Conservation (phyloP, 2,329 filamentous ascomycete species). For the Pseudopithomyces chartarum region DNA sequence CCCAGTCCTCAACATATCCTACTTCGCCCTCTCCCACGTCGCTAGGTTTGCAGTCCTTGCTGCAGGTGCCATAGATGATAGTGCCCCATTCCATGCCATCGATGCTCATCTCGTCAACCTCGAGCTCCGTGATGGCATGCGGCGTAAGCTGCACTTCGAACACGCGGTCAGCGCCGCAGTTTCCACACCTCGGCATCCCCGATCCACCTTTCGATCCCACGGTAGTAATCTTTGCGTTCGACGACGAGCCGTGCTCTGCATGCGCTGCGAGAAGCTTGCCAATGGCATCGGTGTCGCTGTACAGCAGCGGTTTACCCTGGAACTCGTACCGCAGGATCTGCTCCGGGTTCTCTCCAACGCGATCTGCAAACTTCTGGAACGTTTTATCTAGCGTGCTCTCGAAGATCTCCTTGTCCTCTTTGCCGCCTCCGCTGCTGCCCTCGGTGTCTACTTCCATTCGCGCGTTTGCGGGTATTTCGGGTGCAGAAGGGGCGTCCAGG, state of each 20-base stretch:
- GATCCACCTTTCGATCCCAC: slow-evolving; percentile 26
- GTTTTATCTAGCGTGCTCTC: slow-evolving; percentile 55
- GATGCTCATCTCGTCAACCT: slow-evolving; percentile 69
- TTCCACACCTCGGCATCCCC: slow-evolving; percentile 74
- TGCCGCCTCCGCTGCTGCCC: slow-evolving; percentile 36
- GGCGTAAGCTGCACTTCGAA: slow-evolving; percentile 95
- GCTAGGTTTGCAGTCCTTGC: slow-evolving; percentile 71
- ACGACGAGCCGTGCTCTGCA: slow-evolving; percentile 31
- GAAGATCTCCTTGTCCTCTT: slow-evolving; percentile 54
- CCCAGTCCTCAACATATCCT: slow-evolving; percentile 92
- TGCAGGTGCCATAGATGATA: slow-evolving; percentile 84
- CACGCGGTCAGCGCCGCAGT: slow-evolving; percentile 74
- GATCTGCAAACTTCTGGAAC: slow-evolving; percentile 59
- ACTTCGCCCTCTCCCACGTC: slow-evolving; percentile 65
- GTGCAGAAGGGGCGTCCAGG: slow-evolving; percentile 64
- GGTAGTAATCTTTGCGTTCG: slow-evolving; percentile 36
- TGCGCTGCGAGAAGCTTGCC: slow-evolving; percentile 64
- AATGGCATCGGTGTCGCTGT: slow-evolving; percentile 76
- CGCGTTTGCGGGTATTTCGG: slow-evolving; percentile 55
- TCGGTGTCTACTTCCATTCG: slow-evolving; percentile 48
- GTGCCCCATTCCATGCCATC: slow-evolving; percentile 99
- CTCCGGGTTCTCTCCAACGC: slow-evolving; percentile 56
- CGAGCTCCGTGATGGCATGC: slow-evolving; percentile 85
- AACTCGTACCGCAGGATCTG: slow-evolving; percentile 58
- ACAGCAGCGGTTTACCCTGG: slow-evolving; percentile 66